phyloP scores from a whole-genome alignment of 768 basidiomycete genomes.

The Suillus ampliporus region DNA sequence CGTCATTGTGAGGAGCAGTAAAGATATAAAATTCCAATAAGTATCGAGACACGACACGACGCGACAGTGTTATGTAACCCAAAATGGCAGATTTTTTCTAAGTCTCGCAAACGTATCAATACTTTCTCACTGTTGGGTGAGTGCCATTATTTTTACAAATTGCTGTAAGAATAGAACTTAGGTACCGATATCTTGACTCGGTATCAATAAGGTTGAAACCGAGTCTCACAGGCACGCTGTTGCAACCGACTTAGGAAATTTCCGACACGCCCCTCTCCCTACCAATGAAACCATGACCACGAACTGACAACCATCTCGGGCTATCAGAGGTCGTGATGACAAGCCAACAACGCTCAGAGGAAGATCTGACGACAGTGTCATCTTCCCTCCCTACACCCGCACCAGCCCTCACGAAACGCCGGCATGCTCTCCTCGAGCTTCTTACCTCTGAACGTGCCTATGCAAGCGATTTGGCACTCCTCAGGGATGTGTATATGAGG shows the following conservation, averaged over 20 bases:
- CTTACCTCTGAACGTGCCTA: constrained; percentile 82
- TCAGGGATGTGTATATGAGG: constrained; percentile 80
- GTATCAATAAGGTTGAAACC: neutral
- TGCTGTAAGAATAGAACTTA: neutral
- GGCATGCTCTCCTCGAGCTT: constrained; percentile 78
- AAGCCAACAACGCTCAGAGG: too few relatives aligned
- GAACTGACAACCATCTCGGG: constrained; percentile 26
- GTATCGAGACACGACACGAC: too few relatives aligned
- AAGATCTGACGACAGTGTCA: constrained; percentile 27
- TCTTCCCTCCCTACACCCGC: constrained; percentile 43
- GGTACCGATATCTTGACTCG: neutral
- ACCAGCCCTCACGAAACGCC: constrained; percentile 63
- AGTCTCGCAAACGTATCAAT: too few relatives aligned
- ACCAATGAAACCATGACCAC: constrained; percentile 23
- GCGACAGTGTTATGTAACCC: too few relatives aligned
- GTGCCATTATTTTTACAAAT: too few relatives aligned
- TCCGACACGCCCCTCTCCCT: constrained; percentile 3
- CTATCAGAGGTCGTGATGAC: constrained; percentile 20
- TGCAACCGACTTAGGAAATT: too few relatives aligned
- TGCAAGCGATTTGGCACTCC: constrained; percentile 80
- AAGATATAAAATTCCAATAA: too few relatives aligned
- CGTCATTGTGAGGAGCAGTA: too few relatives aligned
- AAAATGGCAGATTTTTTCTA: too few relatives aligned
- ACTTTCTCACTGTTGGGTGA: too few relatives aligned
- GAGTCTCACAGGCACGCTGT: too few relatives aligned